Evolutionary conservation across 192 early-diverging fungal genomes (phyloP), one percentile per base, ranked within the genome.

Genomic region (Lunasporangiospora selenospora): DNA sequence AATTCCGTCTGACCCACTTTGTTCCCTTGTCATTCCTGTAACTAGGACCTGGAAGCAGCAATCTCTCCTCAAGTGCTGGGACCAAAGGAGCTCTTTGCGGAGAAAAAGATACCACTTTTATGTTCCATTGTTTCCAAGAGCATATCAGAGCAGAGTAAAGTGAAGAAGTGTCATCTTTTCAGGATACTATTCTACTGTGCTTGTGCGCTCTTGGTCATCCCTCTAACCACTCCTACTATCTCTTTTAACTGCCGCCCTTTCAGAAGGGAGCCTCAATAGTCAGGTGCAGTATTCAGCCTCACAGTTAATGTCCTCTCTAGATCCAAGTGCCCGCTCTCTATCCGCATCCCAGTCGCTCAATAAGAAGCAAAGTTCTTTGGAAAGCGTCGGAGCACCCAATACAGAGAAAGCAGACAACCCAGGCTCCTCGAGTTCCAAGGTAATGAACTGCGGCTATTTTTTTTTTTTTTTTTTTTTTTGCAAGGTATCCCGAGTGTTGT

Each of bases 41-140:
- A n/a, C n/a, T n/a, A n/a, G n/a, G n/a, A n/a, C n/a, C n/a, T n/a
- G n/a, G n/a, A n/a, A n/a, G n/a, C n/a, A n/a, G n/a, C n/a, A n/a
- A n/a, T n/a, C n/a, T n/a, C n/a, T n/a, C 69, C 69, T 8, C 60
- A 63, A 18, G 6, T 63, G 3, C 21, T 39, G 3, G 55, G 47
- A 2, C 60, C 60, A 39, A 62, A 15, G 16, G 69, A 73, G 4
- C 59, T 73, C 15, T 73, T 73, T 50, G 21, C 60, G 5, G 69
- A 63, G 0, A 63, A 58, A n/a, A 52, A 12, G 18, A 34, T 63
- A 0, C 36, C 61, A 1, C n/a, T 0, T 8, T 24, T 73, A 10
- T 73, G 54, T 18, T 33, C 59, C 2, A 53, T 73, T 16, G 41
- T 73, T 1, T 50, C 69, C 18, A 52, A 37, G 30, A 62, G 63